These are phyloP conservation scores for Fusarium nelsonii DNA, from an alignment of 2,329 filamentous ascomycete species.

Conservation along the genomic window DNA sequence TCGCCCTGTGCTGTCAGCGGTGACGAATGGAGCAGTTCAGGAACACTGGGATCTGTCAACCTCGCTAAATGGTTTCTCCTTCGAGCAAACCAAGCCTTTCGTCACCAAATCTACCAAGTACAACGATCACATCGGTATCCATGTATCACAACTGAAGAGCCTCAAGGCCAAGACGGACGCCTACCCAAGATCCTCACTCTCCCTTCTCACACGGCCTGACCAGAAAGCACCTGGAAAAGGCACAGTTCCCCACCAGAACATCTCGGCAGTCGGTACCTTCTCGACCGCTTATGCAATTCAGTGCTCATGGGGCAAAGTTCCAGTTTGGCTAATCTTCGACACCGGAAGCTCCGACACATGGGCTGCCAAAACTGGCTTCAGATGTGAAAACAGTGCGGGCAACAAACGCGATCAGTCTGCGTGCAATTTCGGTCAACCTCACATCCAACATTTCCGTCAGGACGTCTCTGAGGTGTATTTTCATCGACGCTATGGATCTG, in stretches of 20 bases:
- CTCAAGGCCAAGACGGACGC: conserved; percentile 41
- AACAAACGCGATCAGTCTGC: conserved; percentile 47
- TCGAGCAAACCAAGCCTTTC: conserved; percentile 52
- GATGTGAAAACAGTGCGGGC: conserved; percentile 56
- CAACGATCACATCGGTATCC: conserved; percentile 48
- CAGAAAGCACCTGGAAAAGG: conserved; percentile 33
- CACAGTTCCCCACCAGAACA: conserved; percentile 51
- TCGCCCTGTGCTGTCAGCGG: conserved; percentile 8
- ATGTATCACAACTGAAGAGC: conserved; percentile 52
- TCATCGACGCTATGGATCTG: conserved; percentile 61
- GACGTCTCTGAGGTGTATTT: conserved; percentile 60
- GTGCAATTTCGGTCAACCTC: conserved; percentile 58
- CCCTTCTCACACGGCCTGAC: conserved; percentile 46
- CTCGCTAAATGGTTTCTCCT: conserved; percentile 55
- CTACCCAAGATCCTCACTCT: conserved; percentile 48
- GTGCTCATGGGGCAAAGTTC: conserved; percentile 55
- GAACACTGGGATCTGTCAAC: conserved; percentile 51
- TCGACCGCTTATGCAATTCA: conserved; percentile 59
- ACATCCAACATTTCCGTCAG: conserved; percentile 56
- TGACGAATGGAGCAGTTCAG: neutral
- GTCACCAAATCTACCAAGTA: conserved; percentile 43
- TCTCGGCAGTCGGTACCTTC: conserved; percentile 54
- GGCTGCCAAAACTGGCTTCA: conserved; percentile 57
- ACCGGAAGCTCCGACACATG: conserved; percentile 67
- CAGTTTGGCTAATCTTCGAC: conserved; percentile 61